Evolutionary conservation across 768 basidiomycete genomes (phyloP).

Genomic region (Tulasnella calospora): DNA sequence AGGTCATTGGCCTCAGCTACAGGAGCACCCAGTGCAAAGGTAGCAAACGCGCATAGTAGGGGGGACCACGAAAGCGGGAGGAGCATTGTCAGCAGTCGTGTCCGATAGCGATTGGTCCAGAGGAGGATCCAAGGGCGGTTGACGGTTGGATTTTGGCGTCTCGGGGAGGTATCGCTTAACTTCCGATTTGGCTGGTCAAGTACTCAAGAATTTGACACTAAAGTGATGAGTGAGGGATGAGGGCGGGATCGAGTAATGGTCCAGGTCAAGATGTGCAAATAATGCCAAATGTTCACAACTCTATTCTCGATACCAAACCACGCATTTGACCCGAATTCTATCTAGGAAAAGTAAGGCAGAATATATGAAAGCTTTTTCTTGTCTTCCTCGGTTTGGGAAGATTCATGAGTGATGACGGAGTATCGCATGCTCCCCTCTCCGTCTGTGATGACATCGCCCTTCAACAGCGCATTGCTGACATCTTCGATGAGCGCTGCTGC

Average conservation of each 20-base stretch:
- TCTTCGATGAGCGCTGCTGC: conserved; percentile 65
- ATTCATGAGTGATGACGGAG: conserved; percentile 68
- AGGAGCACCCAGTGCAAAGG: not conserved
- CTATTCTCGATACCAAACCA: not conserved
- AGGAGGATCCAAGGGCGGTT: not conserved
- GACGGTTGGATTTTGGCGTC: not conserved
- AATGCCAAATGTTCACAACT: not conserved
- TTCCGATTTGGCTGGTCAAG: not conserved
- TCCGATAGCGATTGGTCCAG: not conserved
- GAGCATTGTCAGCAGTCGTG: not conserved
- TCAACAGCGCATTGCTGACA: conserved; percentile 53
- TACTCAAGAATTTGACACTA: not conserved
- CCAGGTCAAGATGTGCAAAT: not conserved
- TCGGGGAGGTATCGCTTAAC: not conserved
- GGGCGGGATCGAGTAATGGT: not conserved
- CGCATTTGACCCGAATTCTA: not conserved
- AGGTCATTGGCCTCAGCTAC: conserved; percentile 12
- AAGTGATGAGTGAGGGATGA: not conserved
- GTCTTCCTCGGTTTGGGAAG: conserved; percentile 52
- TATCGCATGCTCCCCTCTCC: conserved; percentile 80
- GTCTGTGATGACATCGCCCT: conserved; percentile 56
- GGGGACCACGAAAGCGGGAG: not conserved
- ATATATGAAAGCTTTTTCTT: conserved; percentile 66
- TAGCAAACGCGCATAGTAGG: not conserved
- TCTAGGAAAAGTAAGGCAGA: conserved; percentile 63